Conservation (phyloP, 768 basidiomycete species). For the Panaeolus papilionaceus region DNA sequence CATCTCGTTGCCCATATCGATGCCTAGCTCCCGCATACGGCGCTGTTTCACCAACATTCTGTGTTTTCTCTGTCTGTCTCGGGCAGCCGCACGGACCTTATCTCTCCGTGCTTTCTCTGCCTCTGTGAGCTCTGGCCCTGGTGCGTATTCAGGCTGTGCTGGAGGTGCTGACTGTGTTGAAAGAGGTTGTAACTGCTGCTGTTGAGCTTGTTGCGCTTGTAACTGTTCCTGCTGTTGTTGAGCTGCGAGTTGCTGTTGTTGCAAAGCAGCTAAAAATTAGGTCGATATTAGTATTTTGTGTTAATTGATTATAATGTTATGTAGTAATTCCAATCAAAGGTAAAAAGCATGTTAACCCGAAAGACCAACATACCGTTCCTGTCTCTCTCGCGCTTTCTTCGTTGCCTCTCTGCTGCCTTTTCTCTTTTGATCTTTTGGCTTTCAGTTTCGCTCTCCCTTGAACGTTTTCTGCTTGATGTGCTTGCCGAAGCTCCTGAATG, state of each 20-base stretch:
- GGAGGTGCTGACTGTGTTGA: constrained; percentile 26
- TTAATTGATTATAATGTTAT: not conserved
- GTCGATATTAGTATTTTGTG: constrained; percentile 15
- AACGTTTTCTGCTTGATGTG: constrained; percentile 49
- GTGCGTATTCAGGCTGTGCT: constrained; percentile 25
- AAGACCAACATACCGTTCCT: constrained; percentile 38
- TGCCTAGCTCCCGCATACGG: constrained; percentile 82
- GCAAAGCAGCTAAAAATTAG: constrained; percentile 30
- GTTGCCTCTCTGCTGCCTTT: constrained; percentile 87
- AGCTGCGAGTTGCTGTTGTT: constrained; percentile 30
- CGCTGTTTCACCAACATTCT: constrained; percentile 78
- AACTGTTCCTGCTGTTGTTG: constrained; percentile 31
- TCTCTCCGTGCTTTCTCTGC: constrained; percentile 76
- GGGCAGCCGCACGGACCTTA: constrained; percentile 74
- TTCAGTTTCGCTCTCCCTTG: constrained; percentile 76
- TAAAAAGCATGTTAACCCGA: constrained; percentile 44
- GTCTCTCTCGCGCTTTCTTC: constrained; percentile 81
- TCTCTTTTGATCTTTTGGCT: constrained; percentile 79
- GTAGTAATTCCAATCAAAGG: constrained; percentile 18
- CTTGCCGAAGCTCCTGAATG: constrained; percentile 13
- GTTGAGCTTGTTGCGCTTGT: constrained; percentile 31
- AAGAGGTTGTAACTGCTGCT: constrained; percentile 35
- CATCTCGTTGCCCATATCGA: constrained; percentile 82
- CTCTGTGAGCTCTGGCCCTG: constrained; percentile 45
- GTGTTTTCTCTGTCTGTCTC: constrained; percentile 86